phyloP scores from a whole-genome alignment of 2,329 filamentous ascomycete genomes.

The Tolypocladium capitatum region DNA sequence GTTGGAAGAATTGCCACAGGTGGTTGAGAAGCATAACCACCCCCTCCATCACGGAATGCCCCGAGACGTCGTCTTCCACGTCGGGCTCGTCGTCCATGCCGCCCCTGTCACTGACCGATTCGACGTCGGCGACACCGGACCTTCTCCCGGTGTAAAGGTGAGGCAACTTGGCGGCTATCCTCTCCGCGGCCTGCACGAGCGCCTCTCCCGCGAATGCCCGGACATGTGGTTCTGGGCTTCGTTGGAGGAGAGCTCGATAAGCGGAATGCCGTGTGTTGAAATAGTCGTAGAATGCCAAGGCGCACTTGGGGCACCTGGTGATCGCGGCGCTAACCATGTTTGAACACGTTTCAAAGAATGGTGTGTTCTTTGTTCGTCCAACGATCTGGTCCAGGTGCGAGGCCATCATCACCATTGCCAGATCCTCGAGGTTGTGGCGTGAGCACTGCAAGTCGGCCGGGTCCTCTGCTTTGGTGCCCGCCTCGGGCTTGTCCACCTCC shows the following conservation, averaged over 20 bases:
- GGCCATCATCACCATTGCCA: conserved; percentile 41
- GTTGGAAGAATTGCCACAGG: conserved; percentile 51
- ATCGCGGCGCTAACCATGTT: conserved; percentile 34
- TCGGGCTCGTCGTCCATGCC: conserved; percentile 18
- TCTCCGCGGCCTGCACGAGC: conserved; percentile 37
- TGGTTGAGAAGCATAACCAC: conserved; percentile 35
- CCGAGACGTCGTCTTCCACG: neutral
- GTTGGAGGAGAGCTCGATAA: conserved; percentile 52
- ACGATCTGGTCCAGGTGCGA: conserved; percentile 65
- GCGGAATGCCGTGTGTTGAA: conserved; percentile 39
- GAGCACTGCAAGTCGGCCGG: neutral
- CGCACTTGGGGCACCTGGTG: conserved; percentile 36
- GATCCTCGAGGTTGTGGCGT: conserved; percentile 24
- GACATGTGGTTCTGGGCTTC: conserved; percentile 42
- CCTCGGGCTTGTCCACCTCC: neutral
- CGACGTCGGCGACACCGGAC: neutral
- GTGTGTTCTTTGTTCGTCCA: conserved; percentile 54
- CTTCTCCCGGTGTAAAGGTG: conserved; percentile 27
- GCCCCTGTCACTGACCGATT: conserved; percentile 4
- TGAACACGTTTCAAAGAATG: conserved; percentile 46
- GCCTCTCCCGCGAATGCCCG: conserved; percentile 37
- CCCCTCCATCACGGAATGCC: conserved; percentile 14
- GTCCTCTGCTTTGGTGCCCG: neutral
- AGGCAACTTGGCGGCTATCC: conserved; percentile 35
- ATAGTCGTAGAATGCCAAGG: conserved; percentile 47